A percentile compares a stretch with the other conserved stretches of the same genome.
Conservation (phyloP, 495 filamentous ascomycete genomes). For the Neurospora tetraspora region DNA sequence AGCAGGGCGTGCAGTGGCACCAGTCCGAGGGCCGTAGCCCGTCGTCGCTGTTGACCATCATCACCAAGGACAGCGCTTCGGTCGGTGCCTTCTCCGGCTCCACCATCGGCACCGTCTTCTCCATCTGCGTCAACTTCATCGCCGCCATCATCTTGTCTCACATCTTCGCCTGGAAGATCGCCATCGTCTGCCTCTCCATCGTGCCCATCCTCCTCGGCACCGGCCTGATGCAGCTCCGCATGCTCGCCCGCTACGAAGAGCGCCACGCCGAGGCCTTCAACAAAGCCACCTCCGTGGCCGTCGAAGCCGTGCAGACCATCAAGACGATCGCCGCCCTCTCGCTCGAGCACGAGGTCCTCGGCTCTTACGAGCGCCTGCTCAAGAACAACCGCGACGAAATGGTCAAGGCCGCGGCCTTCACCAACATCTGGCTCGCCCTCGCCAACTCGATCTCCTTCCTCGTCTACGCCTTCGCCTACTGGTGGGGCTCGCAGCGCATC, state of each 20-base stretch:
- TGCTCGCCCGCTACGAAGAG: constrained; percentile 57
- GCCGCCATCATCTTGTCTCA: constrained; percentile 51
- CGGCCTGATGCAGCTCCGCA: constrained; percentile 64
- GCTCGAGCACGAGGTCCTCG: constrained; percentile 51
- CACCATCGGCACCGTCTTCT: constrained; percentile 68
- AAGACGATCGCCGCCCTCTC: constrained; percentile 69
- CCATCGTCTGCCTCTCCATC: constrained; percentile 65
- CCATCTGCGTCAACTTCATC: constrained; percentile 57
- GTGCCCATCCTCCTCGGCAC: constrained; percentile 66
- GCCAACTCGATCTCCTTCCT: constrained; percentile 70
- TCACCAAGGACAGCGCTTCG: constrained; percentile 70
- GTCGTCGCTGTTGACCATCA: constrained; percentile 68
- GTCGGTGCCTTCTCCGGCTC: constrained; percentile 68
- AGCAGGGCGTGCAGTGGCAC: constrained; percentile 79
- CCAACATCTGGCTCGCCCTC: constrained; percentile 50
- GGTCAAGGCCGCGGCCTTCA: constrained; percentile 5
- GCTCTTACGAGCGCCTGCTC: constrained; percentile 40
- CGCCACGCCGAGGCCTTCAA: constrained; percentile 61
- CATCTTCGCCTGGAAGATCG: constrained; percentile 79
- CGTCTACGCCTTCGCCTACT: constrained; percentile 63
- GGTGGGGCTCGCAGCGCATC: constrained; percentile 68
- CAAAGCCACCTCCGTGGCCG: constrained; percentile 62
- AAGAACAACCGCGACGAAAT: constrained; percentile 5
- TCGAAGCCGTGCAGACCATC: constrained; percentile 76
- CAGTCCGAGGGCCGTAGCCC: constrained; percentile 69